Evolutionary conservation across 116 monocot genomes (phyloP), one percentile per base, ranked within the genome.

Genomic region (Trichopus zeylanicus): DNA sequence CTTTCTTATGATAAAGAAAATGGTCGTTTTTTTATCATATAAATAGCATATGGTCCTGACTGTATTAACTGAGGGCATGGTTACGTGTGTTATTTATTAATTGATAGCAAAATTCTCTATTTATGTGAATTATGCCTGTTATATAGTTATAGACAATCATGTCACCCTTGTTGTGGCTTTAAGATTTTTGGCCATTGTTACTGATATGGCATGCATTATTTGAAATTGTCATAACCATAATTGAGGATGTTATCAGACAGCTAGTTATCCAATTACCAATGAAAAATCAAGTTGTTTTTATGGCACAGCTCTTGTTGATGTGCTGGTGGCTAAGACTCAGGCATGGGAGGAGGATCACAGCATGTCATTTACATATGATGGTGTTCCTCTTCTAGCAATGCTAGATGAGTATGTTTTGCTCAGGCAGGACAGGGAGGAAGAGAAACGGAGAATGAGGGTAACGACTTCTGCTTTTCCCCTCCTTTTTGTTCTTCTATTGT

Each of bases 361-460:
- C 30, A 46, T 70, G n/a, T 33, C 74, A 24, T 91, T 91, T 64
- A 75, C 67, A 68, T 91, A 86, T 68, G 91, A 91, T 59, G 91
- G 91, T 27, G 83, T 94, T 67, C 89, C 80, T 68, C 86, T 94
- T 69, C 73, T 94, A 15, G 82, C 94, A 16, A 94, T 89, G 94
- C 80, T 94, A 9, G 83, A 94, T 57, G 89, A 94, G 65, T 94
- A 94, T 64, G 70, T 61, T 20, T 61, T 78, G 24, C 81, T 94
- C 28, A 75, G 89, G 77, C 79, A 81, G 15, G 85, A 94, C 22
- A 67, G 80, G 61, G 94, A 89, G 48, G 88, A 94, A 69, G 89
- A 94, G 34, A 85, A 85, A 65, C 74, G 78, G 23, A 82, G 83
- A 69, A 73, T 82, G 74, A 78, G 89, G 78, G 94, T 94, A 85